phyloP scores from a whole-genome alignment of 257 asterid species.

The Ligustrum vulgare region DNA sequence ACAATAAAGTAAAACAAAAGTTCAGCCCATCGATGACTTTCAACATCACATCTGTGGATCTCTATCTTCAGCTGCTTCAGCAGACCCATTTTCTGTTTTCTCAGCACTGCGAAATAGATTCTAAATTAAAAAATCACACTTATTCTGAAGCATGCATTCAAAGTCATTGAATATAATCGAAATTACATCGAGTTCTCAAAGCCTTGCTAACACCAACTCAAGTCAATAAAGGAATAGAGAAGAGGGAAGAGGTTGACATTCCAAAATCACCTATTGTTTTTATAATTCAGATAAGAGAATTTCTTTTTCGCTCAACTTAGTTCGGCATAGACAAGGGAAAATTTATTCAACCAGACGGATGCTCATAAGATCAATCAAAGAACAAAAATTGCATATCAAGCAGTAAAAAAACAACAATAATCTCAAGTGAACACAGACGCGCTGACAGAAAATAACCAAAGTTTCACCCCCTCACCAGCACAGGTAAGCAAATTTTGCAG shows the following conservation, averaged over 20 bases:
- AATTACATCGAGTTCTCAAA: background rate
- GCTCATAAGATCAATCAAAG: background rate
- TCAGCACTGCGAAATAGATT: conserved; percentile 26
- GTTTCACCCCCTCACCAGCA: background rate
- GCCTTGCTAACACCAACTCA: background rate
- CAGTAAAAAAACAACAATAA: background rate
- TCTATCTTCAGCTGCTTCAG: conserved; percentile 28
- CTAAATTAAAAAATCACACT: background rate
- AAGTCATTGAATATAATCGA: background rate
- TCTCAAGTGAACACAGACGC: background rate
- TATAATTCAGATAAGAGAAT: background rate
- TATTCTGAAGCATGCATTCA: background rate
- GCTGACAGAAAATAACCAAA: background rate
- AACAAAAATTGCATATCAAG: background rate
- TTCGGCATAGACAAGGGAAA: background rate
- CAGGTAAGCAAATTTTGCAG: background rate
- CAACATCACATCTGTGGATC: conserved; percentile 15
- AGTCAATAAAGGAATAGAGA: background rate
- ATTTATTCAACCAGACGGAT: background rate
- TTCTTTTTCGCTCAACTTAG: background rate
- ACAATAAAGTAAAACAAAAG: background rate
- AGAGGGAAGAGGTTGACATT: background rate
- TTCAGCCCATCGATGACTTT: background rate
- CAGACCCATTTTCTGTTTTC: conserved; percentile 24
- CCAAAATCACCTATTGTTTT: background rate